These are phyloP conservation scores for Asterochloris erici DNA, from an alignment of 139 green algal species.

Conservation along the genomic window DNA sequence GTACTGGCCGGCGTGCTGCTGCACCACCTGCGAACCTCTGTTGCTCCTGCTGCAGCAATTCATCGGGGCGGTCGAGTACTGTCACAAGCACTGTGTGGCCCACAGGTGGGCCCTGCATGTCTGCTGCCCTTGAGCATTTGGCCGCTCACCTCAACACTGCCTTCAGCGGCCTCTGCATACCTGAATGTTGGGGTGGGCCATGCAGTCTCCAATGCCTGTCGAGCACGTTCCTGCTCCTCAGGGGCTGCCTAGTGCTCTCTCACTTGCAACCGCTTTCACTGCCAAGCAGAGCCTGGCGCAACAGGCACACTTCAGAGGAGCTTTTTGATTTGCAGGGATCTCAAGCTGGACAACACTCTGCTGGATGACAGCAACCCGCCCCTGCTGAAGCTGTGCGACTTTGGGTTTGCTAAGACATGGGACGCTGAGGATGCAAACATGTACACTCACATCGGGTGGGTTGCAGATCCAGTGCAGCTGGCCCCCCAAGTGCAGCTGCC, in stretches of 20 bases:
- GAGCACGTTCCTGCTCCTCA: no score
- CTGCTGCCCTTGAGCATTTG: neutral
- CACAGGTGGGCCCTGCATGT: constrained; percentile 43
- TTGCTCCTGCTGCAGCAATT: constrained; percentile 66
- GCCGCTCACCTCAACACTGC: neutral
- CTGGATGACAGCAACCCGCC: constrained; percentile 69
- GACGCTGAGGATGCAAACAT: constrained; percentile 58
- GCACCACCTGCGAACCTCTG: no score
- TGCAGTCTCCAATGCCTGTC: no score
- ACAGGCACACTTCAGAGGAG: neutral
- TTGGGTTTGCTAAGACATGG: constrained; percentile 65
- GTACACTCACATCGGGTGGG: constrained; percentile 74
- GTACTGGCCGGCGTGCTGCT: no score
- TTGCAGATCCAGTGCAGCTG: neutral
- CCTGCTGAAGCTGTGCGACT: constrained; percentile 76
- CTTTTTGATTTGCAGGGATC: neutral
- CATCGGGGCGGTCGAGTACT: constrained; percentile 85
- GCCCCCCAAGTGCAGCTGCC: neutral
- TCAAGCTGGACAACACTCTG: constrained; percentile 81
- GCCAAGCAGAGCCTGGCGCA: no score
- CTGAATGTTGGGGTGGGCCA: neutral
- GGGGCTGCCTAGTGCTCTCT: no score
- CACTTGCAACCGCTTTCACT: no score
- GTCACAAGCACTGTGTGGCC: constrained; percentile 80
- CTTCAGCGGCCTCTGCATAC: no score